A percentile compares a stretch with the other conserved stretches of the same genome.
phyloP scores from a whole-genome alignment of 495 filamentous ascomycete genomes.

The Evernia prunastri region DNA sequence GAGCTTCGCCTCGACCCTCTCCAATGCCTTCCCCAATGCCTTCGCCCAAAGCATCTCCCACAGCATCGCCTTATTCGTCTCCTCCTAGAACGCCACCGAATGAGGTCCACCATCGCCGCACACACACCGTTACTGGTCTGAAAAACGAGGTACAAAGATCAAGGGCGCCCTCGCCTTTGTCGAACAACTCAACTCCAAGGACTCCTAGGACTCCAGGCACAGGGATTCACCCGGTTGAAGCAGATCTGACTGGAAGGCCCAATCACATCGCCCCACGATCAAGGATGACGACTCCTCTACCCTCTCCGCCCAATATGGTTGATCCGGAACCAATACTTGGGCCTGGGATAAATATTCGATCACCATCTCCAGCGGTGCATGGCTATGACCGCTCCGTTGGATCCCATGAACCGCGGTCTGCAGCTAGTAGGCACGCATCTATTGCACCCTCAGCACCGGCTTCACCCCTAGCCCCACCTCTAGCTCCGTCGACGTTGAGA shows the following conservation, averaged over 20 bases:
- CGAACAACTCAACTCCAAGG: not conserved
- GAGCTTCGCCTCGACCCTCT: conserved; percentile 17
- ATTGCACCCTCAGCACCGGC: not conserved
- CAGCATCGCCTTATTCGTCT: conserved; percentile 21
- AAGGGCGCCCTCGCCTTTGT: conserved; percentile 22
- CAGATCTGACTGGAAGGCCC: conserved; percentile 18
- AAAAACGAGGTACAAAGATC: conserved; percentile 20
- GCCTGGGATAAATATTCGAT: conserved; percentile 21
- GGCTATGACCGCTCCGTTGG: not conserved
- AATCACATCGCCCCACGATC: conserved; percentile 5
- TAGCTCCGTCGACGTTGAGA: conserved; percentile 8
- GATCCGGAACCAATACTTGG: conserved; percentile 9
- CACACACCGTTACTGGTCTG: conserved; percentile 13
- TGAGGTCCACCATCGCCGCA: conserved; percentile 2
- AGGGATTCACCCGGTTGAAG: not conserved
- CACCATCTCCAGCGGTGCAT: conserved; percentile 19
- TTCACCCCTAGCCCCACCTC: not conserved
- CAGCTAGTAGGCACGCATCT: not conserved
- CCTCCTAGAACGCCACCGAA: conserved; percentile 25
- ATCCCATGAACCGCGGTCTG: not conserved
- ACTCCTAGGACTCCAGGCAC: conserved; percentile 7
- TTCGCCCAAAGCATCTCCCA: conserved; percentile 22
- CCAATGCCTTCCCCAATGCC: conserved; percentile 9
- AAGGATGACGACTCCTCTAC: conserved; percentile 20
- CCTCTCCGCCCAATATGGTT: not conserved